Evolutionary conservation across 2,329 filamentous ascomycete species (phyloP).

Genomic region (Colletotrichum sp.): DNA sequence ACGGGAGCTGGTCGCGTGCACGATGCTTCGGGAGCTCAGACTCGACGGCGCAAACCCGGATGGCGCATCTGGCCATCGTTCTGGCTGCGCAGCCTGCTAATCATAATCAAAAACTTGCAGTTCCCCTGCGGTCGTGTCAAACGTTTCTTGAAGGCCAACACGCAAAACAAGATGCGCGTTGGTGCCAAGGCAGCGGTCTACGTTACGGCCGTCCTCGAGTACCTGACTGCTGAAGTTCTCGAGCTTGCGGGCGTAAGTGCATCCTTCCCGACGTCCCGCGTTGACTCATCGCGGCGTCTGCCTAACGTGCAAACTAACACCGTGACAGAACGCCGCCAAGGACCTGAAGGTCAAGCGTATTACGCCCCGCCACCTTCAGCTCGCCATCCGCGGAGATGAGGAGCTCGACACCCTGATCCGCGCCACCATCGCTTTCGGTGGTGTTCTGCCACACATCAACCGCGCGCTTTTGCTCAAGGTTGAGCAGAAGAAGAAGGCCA

Average conservation of each 20-base stretch:
- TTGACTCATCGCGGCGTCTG: constrained; percentile 2
- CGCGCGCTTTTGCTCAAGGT: constrained; percentile 94
- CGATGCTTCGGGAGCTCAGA: background rate
- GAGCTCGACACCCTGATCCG: constrained; percentile 97
- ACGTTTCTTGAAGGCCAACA: constrained; percentile 99
- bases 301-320: constrained; percentile 15
- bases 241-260: constrained; percentile 86
- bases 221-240: constrained; percentile 96
- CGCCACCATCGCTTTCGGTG: constrained; percentile 97
- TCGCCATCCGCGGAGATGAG: constrained; percentile 97
- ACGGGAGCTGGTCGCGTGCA: constrained; percentile 7
- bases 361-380: constrained; percentile 94
- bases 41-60: constrained; percentile 1
- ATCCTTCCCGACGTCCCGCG: background rate
- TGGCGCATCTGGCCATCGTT: background rate
- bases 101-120: constrained; percentile 50
- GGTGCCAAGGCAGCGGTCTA: constrained; percentile 98
- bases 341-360: constrained; percentile 99
- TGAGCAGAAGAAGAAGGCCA: constrained; percentile 93
- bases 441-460: constrained; percentile 99
- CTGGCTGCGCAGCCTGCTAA: background rate
- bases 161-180: constrained; percentile 99
- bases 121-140: constrained; percentile 99
- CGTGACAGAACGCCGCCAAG: constrained; percentile 85
- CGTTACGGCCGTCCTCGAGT: constrained; percentile 96